Evolutionary conservation across 2,329 filamentous ascomycete species (phyloP).

Genomic region (Exophiala oligosperma): DNA sequence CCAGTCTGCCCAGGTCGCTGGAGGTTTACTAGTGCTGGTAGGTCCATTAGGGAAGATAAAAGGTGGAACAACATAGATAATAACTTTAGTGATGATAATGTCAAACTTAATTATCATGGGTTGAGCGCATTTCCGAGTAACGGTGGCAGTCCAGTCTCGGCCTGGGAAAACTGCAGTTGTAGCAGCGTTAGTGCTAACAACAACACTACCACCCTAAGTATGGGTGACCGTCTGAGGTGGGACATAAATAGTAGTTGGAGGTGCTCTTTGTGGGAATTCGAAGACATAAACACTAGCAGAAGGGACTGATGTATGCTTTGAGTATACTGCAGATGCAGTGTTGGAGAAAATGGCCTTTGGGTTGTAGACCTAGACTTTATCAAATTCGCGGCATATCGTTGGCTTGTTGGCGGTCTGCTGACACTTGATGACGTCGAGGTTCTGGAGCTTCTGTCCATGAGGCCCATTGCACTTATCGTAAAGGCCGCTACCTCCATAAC

Average conservation of each 20-base stretch:
- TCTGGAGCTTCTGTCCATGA: slow-evolving; percentile 1
- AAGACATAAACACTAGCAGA: slow-evolving; percentile 3
- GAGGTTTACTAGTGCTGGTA: no score
- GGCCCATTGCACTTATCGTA: slow-evolving; percentile 1
- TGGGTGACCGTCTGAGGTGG: not conserved
- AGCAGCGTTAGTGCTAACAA: not conserved
- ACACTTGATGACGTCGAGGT: slow-evolving; percentile 5
- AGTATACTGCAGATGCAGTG: not conserved
- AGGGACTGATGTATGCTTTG: not conserved
- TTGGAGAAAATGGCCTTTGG: not conserved
- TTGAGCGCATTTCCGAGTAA: slow-evolving; percentile 2
- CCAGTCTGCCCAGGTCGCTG: not conserved
- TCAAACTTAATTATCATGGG: slow-evolving; percentile 7
- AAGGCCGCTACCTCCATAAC: slow-evolving; percentile 7
- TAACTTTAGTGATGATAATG: slow-evolving; percentile 6
- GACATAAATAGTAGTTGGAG: slow-evolving; percentile 1
- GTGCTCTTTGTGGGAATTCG: slow-evolving; percentile 7
- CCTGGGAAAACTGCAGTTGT: slow-evolving; percentile 2
- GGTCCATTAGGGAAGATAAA: no score
- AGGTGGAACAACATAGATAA: slow-evolving; percentile 4
- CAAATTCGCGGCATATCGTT: not conserved
- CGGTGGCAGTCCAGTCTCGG: slow-evolving; percentile 3
- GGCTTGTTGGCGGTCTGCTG: not conserved
- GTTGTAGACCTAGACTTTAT: slow-evolving; percentile 3
- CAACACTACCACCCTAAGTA: not conserved